Evolutionary conservation across 2,329 filamentous ascomycete species (phyloP), one percentile per base, ranked within the genome.

Genomic region (Venturia asperata): DNA sequence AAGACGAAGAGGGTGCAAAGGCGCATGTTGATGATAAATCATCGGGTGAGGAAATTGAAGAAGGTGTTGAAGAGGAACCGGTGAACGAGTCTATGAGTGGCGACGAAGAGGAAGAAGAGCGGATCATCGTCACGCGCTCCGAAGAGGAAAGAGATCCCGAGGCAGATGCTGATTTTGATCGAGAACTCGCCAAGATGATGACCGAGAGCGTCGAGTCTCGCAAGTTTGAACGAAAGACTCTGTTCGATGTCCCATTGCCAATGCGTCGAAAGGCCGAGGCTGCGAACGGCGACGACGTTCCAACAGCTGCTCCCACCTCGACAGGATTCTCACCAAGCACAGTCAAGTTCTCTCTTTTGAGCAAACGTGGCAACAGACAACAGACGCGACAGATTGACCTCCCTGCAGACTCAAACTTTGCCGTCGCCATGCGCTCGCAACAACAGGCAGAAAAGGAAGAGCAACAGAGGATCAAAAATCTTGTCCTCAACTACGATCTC

Each of bases 141-240:
- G 90, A 96, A 74, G 91, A 97, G 74, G 85, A 93, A 70, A 83
- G 92, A 65, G 92, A 99, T 69, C 92, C 93, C 0, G 92, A 97
- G 77, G 91, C 89, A 49, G 94, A 99, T 72, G 94, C 93, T 7
- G 94, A 99, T 52, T 99, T 99, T 74, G 95, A 99, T 73, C 90
- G 93, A 71, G 94, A 97, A 77, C 94, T 96, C 75, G 92, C 94
- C 45, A 97, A 96, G 77, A 90, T 99, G 85, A 97, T 99, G 93
- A 85, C 92, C 62, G 94, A 99, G 76, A 97, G 93, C 78, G 80
- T 96, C 71, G 94, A 99, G 70, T 95, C 93, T 5, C 87, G 94
- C 70, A 97, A 96, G 72, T 96, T 96, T 70, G 94, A 99, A 73
- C 90, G 94, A 68, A 97, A 96, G 77, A 87, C 90, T 37, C 83